Evolutionary conservation across 768 basidiomycete species (phyloP).

Genomic region (Wakefieldia striispora): DNA sequence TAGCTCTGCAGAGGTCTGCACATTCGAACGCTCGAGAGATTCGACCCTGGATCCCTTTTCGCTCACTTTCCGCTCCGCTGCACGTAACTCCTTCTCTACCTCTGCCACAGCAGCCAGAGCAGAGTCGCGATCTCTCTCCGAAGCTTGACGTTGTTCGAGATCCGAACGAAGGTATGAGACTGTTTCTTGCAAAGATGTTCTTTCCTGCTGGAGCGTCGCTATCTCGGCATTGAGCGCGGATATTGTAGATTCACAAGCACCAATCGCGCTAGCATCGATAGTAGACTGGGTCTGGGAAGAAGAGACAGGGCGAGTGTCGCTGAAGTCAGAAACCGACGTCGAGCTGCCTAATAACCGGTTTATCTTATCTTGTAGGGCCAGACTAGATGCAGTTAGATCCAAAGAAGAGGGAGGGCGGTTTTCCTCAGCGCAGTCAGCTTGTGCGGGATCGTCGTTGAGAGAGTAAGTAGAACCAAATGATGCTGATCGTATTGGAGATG

Average conservation of each 20-base stretch:
- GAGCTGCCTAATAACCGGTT: conserved; percentile 39
- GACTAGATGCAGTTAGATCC: conserved; percentile 40
- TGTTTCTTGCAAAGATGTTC: conserved; percentile 50
- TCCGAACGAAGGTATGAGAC: conserved; percentile 24
- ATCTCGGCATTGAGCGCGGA: conserved; percentile 37
- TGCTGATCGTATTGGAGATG: conserved; percentile 50
- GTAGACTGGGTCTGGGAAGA: conserved; percentile 42
- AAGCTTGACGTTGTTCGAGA: conserved; percentile 22
- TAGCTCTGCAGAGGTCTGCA: conserved; percentile 38
- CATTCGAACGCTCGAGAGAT: conserved; percentile 44
- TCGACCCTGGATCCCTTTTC: conserved; percentile 47
- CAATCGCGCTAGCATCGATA: conserved; percentile 16
- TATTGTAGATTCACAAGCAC: conserved; percentile 17
- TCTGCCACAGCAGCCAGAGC: conserved; percentile 38
- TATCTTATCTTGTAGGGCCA: conserved; percentile 49
- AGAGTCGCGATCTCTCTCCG: conserved; percentile 47
- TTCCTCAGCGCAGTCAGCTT: conserved; percentile 8
- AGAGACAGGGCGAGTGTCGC: conserved; percentile 14
- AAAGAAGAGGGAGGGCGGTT: conserved; percentile 23
- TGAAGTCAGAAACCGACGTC: conserved; percentile 9
- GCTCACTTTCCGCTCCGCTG: conserved; percentile 40
- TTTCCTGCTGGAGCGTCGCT: conserved; percentile 69
- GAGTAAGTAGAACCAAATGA: conserved; percentile 38
- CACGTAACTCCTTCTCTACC: conserved; percentile 43
- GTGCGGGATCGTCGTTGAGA: conserved; percentile 31